phyloP scores from a whole-genome alignment of 306 rosid genomes.

The Ormosia emarginata region DNA sequence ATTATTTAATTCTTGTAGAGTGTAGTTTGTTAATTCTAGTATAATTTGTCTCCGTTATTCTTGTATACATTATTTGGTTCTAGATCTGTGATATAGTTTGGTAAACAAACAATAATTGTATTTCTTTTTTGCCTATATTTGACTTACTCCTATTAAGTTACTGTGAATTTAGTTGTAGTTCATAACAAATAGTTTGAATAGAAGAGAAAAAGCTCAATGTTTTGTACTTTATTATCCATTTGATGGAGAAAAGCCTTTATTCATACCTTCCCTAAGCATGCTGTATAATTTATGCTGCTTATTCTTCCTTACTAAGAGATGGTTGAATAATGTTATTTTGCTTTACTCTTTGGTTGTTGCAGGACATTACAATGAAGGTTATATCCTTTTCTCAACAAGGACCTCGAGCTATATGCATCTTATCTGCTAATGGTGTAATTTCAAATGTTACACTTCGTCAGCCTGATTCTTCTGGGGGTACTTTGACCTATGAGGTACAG shows the following conservation, averaged over 20 bases:
- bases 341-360: slow-evolving; percentile 23
- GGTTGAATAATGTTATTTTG: slow-evolving; percentile 20
- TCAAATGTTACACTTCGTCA: slow-evolving; percentile 76
- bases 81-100: neutral
- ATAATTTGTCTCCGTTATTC: neutral
- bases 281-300: neutral
- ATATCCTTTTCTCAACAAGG: slow-evolving; percentile 74
- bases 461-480: slow-evolving; percentile 77
- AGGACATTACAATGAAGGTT: slow-evolving; percentile 79
- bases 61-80: neutral
- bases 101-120: neutral
- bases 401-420: slow-evolving; percentile 77
- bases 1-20: neutral
- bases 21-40: neutral
- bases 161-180: neutral
- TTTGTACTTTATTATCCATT: neutral
- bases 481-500: slow-evolving; percentile 70
- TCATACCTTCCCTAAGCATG: neutral
- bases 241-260: neutral
- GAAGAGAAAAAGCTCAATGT: neutral
- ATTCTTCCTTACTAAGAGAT: neutral
- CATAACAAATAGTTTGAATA: neutral
- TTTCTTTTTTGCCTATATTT: neutral
- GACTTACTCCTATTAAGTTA: neutral
- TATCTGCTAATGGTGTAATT: slow-evolving; percentile 74